phyloP scores from a whole-genome alignment of 2,329 filamentous ascomycete species.

The Raffaelea arxii region DNA sequence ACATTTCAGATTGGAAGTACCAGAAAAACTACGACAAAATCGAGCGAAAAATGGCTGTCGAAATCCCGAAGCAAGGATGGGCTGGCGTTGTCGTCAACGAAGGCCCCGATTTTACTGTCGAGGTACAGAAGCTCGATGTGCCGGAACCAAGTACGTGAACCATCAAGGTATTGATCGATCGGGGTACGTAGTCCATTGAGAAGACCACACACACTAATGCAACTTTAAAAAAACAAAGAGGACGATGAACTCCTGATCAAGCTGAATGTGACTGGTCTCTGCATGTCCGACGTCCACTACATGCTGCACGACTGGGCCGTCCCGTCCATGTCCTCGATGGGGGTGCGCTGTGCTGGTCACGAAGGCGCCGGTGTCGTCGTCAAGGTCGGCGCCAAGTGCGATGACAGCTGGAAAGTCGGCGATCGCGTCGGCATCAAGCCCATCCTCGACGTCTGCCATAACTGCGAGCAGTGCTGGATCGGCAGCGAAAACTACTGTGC shows the following conservation, averaged over 20 bases:
- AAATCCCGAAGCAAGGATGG: neutral
- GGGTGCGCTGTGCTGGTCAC: conserved; percentile 20
- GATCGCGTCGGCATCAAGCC: conserved; percentile 30
- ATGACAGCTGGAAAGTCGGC: conserved; percentile 21
- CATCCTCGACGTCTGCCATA: conserved; percentile 20
- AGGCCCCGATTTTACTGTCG: neutral
- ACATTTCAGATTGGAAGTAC: too few relatives aligned
- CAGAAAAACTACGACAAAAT: too few relatives aligned
- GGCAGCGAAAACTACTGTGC: conserved; percentile 25
- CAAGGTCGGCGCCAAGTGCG: conserved; percentile 20
- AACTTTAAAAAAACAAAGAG: too few relatives aligned
- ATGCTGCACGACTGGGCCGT: conserved; percentile 10
- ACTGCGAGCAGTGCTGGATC: conserved; percentile 24
- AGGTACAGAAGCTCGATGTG: neutral
- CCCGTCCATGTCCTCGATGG: conserved; percentile 10
- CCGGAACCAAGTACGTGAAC: neutral
- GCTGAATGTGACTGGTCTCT: conserved; percentile 12
- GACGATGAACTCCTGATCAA: conserved; percentile 13
- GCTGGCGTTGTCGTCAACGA: neutral
- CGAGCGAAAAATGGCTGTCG: neutral
- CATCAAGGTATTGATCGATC: too few relatives aligned
- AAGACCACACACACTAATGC: too few relatives aligned
- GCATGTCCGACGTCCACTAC: conserved; percentile 14
- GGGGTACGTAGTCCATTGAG: too few relatives aligned
- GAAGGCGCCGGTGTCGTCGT: conserved; percentile 28